A percentile compares a stretch with the other conserved stretches of the same genome.
Conservation (phyloP, 805 yeast species). For the Jamesozyma gamospora region DNA sequence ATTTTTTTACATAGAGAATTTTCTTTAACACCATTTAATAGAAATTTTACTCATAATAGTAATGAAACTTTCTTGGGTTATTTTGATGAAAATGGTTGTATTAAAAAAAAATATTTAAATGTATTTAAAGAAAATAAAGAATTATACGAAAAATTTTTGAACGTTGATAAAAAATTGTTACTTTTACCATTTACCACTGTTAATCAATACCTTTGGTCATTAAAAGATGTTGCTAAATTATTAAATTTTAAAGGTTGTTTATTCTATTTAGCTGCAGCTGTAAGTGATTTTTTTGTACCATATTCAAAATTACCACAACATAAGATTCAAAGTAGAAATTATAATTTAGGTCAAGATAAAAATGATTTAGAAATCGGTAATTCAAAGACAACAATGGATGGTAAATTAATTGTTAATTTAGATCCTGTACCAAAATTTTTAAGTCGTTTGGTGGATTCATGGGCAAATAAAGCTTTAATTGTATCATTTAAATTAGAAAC, state of each 20-base stretch:
- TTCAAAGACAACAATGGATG: slow-evolving; percentile 31
- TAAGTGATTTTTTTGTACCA: slow-evolving; percentile 91
- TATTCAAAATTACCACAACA: slow-evolving; percentile 79
- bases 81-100: slow-evolving; percentile 50
- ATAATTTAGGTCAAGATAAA: slow-evolving; percentile 23
- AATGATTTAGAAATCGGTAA: not conserved
- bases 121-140: slow-evolving; percentile 53
- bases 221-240: slow-evolving; percentile 53
- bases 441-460: slow-evolving; percentile 73
- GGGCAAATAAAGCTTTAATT: slow-evolving; percentile 95
- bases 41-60: slow-evolving; percentile 78
- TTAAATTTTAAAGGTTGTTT: slow-evolving; percentile 54
- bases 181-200: slow-evolving; percentile 88
- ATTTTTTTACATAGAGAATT: slow-evolving; percentile 88
- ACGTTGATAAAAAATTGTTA: slow-evolving; percentile 31
- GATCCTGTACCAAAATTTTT: slow-evolving; percentile 96
- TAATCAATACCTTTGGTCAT: slow-evolving; percentile 82
- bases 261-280: slow-evolving; percentile 94
- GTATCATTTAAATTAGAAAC: slow-evolving; percentile 92
- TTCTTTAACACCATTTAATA: slow-evolving; percentile 83
- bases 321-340: slow-evolving; percentile 78
- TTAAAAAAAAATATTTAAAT: slow-evolving; percentile 49
- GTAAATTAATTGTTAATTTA: slow-evolving; percentile 71
- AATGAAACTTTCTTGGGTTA: slow-evolving; percentile 73
- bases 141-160: slow-evolving; percentile 25